Evolutionary conservation across 2,329 filamentous ascomycete genomes (phyloP).

Genomic region (Sclerotinia minor): DNA sequence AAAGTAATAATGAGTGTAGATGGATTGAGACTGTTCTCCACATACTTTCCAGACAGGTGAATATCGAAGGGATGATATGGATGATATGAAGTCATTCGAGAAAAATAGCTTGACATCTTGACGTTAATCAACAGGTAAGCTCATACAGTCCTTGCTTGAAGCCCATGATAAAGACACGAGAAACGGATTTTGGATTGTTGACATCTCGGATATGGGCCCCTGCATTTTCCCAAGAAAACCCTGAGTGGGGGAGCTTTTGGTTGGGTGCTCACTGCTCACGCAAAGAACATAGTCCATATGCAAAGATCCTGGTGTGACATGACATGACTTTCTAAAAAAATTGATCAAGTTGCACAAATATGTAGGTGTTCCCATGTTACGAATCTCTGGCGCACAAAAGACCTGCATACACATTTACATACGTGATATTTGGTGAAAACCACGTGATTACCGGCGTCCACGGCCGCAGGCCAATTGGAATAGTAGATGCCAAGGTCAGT

Average conservation of each 20-base stretch:
- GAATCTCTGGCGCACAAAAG: neutral
- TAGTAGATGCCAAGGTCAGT: neutral
- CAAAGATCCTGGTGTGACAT: neutral
- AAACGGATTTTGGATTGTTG: constrained; percentile 15
- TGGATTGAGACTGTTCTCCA: constrained; percentile 32
- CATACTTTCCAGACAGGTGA: constrained; percentile 34
- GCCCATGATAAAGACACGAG: constrained; percentile 4
- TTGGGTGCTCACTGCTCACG: neutral
- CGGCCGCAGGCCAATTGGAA: no score
- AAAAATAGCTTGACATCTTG: constrained; percentile 14
- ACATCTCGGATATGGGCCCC: constrained; percentile 17
- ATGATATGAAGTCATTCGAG: constrained; percentile 28
- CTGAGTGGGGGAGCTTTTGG: constrained; percentile 13
- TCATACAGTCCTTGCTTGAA: neutral
- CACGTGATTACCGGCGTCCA: neutral
- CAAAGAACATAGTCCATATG: neutral
- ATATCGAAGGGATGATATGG: constrained; percentile 37
- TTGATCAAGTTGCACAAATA: constrained; percentile 12
- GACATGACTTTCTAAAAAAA: neutral
- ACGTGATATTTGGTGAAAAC: neutral
- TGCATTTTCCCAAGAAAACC: constrained; percentile 4
- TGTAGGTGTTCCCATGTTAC: neutral
- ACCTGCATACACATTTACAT: neutral
- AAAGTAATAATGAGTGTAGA: constrained; percentile 34
- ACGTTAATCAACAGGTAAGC: neutral